Base-by-base conservation (phyloP, 73 alveolate genomes). In the Uronychia binucleata region DNA sequence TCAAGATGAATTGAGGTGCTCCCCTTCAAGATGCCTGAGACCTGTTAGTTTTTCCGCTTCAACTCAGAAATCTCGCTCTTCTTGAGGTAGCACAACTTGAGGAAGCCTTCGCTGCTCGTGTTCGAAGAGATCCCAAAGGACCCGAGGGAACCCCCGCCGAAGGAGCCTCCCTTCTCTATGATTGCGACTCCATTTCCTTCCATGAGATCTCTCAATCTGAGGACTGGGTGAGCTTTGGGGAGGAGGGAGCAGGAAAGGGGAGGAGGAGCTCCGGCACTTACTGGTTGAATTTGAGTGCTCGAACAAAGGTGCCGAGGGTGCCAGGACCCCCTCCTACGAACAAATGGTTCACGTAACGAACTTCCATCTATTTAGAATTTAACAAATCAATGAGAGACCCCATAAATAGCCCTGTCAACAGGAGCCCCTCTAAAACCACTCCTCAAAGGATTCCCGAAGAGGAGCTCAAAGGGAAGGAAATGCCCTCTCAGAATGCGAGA, bases 241-340 rank as follows among this genome's bases (percentile, higher is more conserved):
- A n/a, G n/a, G n/a, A n/a, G n/a, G n/a, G n/a, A n/a, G n/a, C n/a
- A n/a, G n/a, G n/a, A n/a, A n/a, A n/a, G n/a, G n/a, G n/a, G n/a
- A n/a, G n/a, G n/a, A n/a, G n/a, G n/a, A n/a, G n/a, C n/a, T n/a
- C n/a, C 8, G 31, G 30, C 14, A 11, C 74, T 58, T 25, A 30
- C 87, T 57, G 28, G n/a, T 57, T 1, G n/a, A 30, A 57, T 80
- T 80, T 80, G 27, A 34, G 28, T 1, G 86, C 81, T 33, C 81
- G 75, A 30, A 86, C 57, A 57, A 88, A 27, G 0, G 75, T 82
- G 0, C 91, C 90, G 0, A 88, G 81, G 30, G 94, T 83, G n/a
- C 91, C 94, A 14, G 94, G 94, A 19, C 94, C 94, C 13, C 90
- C 94, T 32, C 94, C 94, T 1, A 88, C 78, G 58, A 88, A 80